Evolutionary conservation across 805 yeast genomes (phyloP).

Genomic region (Kodamaea kaohsiungensis): DNA sequence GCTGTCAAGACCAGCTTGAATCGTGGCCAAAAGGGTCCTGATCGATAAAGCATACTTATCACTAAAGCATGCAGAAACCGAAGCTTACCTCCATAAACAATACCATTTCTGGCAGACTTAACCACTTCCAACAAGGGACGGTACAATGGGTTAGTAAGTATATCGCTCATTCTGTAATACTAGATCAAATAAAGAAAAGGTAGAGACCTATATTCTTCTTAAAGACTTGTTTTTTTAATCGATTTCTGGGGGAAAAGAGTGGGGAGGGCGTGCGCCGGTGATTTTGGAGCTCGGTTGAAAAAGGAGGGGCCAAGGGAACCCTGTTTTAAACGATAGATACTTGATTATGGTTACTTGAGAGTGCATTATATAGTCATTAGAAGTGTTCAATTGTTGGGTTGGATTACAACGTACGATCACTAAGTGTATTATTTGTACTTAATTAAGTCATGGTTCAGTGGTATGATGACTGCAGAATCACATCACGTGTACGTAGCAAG

Average conservation of each 20-base stretch:
- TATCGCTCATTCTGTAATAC: conserved; percentile 12
- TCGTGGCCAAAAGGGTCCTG: conserved; percentile 50
- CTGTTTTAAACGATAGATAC: no score
- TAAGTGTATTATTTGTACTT: no score
- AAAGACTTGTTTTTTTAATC: neutral
- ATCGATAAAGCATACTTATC: conserved; percentile 55
- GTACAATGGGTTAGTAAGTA: conserved; percentile 23
- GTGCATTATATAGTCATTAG: no score
- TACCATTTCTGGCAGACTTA: conserved; percentile 46
- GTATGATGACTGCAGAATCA: no score
- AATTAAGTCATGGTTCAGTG: no score
- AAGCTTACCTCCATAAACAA: conserved; percentile 61
- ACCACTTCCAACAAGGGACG: conserved; percentile 35
- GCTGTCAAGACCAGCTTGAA: conserved; percentile 49
- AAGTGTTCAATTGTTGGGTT: no score
- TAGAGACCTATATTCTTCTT: neutral
- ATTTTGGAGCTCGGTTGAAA: conserved; percentile 3
- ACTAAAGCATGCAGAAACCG: conserved; percentile 67
- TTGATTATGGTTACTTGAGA: no score
- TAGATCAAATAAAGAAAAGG: neutral
- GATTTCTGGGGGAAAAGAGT: conserved; percentile 5
- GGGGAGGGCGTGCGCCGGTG: conserved; percentile 7
- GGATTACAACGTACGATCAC: no score
- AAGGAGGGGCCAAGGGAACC: neutral
- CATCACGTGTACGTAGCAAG: no score